phyloP scores from a whole-genome alignment of 2,329 filamentous ascomycete genomes.

The Exophiala phaeomuriformis region DNA sequence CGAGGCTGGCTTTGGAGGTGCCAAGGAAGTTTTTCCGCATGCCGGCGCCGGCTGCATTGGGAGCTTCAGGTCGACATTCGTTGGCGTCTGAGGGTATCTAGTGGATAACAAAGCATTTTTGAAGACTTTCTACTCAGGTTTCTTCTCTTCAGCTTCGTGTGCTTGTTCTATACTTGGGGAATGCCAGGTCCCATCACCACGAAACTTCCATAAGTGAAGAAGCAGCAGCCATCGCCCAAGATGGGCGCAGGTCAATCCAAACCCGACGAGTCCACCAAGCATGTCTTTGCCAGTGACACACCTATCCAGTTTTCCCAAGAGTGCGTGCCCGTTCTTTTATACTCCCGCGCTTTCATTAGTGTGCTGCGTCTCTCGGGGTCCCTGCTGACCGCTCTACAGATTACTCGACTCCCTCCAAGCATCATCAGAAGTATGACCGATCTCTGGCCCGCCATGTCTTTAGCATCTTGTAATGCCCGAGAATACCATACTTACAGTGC shows the following conservation, averaged over 20 bases:
- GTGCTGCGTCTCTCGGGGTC: slow-evolving; percentile 31
- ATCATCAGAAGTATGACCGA: slow-evolving; percentile 66
- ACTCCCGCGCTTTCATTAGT: slow-evolving; percentile 2
- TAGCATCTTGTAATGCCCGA: not conserved
- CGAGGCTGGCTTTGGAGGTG: not conserved
- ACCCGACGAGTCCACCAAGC: slow-evolving; percentile 49
- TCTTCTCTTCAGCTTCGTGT: too few relatives aligned
- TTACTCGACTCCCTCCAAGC: slow-evolving; percentile 75
- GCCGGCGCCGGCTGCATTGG: not conserved
- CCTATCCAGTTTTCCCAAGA: slow-evolving; percentile 28
- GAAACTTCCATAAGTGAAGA: not conserved
- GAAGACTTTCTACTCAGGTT: too few relatives aligned
- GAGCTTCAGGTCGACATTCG: too few relatives aligned
- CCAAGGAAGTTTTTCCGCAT: slow-evolving; percentile 1
- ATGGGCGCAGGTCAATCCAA: slow-evolving; percentile 61
- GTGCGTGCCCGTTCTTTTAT: slow-evolving; percentile 26
- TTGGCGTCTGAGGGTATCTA: not conserved
- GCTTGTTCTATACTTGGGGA: too few relatives aligned
- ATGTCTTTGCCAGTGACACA: slow-evolving; percentile 56
- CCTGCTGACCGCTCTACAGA: slow-evolving; percentile 31
- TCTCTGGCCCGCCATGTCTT: not conserved
- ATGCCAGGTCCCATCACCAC: too few relatives aligned
- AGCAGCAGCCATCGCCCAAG: slow-evolving; percentile 13
- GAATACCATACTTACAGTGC: slow-evolving; percentile 5
- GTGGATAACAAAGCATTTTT: too few relatives aligned